These are phyloP conservation scores for Macaranga tanarius DNA, from an alignment of 441 rosid species.

Conservation along the genomic window DNA sequence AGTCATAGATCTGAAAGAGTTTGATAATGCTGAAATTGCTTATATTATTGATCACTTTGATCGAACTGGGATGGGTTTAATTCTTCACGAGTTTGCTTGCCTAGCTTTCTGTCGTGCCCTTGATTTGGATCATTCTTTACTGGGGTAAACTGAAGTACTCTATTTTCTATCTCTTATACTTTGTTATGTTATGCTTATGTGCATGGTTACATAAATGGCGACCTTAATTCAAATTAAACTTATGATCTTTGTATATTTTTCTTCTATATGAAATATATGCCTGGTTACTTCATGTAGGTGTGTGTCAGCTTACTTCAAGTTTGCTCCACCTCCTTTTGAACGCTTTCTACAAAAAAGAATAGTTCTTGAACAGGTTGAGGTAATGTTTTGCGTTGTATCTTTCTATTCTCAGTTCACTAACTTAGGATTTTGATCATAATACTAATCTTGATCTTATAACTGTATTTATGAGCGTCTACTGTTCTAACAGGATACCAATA, in stretches of 20 bases:
- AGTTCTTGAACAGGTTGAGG: conserved; percentile 44
- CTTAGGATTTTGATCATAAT: neutral
- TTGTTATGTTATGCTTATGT: neutral
- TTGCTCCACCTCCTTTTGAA: conserved; percentile 83
- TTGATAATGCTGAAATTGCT: conserved; percentile 44
- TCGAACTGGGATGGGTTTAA: conserved; percentile 57
- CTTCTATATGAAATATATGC: conserved; percentile 1
- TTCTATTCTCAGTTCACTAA: neutral
- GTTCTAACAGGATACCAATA: conserved; percentile 49
- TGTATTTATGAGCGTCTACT: neutral
- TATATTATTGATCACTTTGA: conserved; percentile 55
- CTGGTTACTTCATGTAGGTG: conserved; percentile 51
- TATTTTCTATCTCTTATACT: conserved; percentile 3
- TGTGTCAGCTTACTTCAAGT: conserved; percentile 61
- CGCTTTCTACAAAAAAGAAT: conserved; percentile 48
- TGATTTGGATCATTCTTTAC: conserved; percentile 66
- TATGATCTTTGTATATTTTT: neutral
- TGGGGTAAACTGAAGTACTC: conserved; percentile 45
- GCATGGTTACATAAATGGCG: neutral
- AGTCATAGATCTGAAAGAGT: conserved; percentile 26
- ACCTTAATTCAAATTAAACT: neutral
- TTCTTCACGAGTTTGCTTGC: conserved; percentile 90
- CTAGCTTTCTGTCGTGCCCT: conserved; percentile 85
- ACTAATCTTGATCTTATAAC: neutral
- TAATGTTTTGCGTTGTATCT: conserved; percentile 23